A percentile compares a stretch with the other conserved stretches of the same genome.
Evolutionary conservation across 768 basidiomycete genomes (phyloP).

Genomic region (Trametes cingulata): DNA sequence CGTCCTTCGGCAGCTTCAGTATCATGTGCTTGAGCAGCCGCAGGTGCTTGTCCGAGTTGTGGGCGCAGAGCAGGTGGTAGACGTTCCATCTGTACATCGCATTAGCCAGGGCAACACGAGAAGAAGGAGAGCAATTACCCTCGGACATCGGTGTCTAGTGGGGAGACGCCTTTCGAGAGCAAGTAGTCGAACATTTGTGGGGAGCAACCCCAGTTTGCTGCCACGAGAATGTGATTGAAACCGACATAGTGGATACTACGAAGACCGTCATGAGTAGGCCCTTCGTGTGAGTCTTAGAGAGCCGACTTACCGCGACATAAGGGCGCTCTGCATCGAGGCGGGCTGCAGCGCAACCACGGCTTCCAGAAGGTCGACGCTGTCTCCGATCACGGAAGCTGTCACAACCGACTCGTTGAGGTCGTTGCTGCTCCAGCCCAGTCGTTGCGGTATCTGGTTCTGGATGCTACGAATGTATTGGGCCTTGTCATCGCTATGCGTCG

Average conservation of each 20-base stretch:
- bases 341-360: constrained; percentile 45
- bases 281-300: neutral
- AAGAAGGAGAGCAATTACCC: constrained; percentile 39
- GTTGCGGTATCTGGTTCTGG: constrained; percentile 42
- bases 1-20: constrained; percentile 51
- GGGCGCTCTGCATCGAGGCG: constrained; percentile 40
- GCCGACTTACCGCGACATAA: constrained; percentile 45
- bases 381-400: constrained; percentile 42
- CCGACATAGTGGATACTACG: constrained; percentile 17
- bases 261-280: neutral
- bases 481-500: constrained; percentile 41
- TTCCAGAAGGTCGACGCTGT: constrained; percentile 44
- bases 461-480: constrained; percentile 46
- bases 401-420: constrained; percentile 54
- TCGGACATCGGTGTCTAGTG: constrained; percentile 42
- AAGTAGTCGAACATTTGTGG: constrained; percentile 50
- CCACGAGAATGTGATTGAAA: constrained; percentile 48
- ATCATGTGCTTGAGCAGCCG: constrained; percentile 44
- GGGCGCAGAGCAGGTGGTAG: constrained; percentile 47
- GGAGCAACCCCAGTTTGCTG: constrained; percentile 34
- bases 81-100: constrained; percentile 51
- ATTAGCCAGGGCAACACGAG: neutral
- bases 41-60: constrained; percentile 28
- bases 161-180: constrained; percentile 46
- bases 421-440: constrained; percentile 53